Evolutionary conservation across 2,329 filamentous ascomycete species (phyloP), one percentile per base, ranked within the genome.

Genomic region (Fonsecaea pedrosoi): DNA sequence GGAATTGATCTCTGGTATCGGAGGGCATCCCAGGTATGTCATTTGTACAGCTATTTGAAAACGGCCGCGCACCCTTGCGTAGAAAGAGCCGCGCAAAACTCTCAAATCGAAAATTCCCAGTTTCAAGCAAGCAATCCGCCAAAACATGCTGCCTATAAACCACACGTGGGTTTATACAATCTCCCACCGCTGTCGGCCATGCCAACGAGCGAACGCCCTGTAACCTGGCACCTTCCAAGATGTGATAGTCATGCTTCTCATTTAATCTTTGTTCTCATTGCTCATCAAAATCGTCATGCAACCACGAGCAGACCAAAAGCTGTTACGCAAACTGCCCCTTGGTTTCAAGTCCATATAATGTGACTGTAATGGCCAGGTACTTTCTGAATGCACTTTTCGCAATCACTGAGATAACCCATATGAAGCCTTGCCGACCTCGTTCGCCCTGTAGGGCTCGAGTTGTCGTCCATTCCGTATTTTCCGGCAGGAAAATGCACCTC

Each of bases 331-430:
- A 25, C 45, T 12, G 40, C 58, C 10, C 9, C 21, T 34, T 10
- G n/a, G 21, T 73, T 32, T 32, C 67, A 73, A 3, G 72, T 67
- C 60, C 76, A 75, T 70, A 92, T 87, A 67, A 93, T 92, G 78
- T 94, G 91, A 74, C 90, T 92, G 75, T 92, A 93, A 76, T 94
- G 91, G 0, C 91, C 91, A 0, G 91, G 90, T 7, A 92, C 89
- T 75, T 89, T 90, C 75, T 86, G 83, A 54, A 85, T 85, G 78
- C 91, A 94, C 78, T 92, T 92, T 68, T 92, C 90, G 75, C 91
- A 94, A 77, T 92, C 90, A 12, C 88, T 85, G 69, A 90, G 83
- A 79, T 90, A 93, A 59, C 91, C 91, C 86, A 93, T 92, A 73
- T 89, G 91, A 76, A 93, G 90, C 68, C 85, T 87, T 32, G 69